Conservation (phyloP, 192 early-diverging fungal genomes). For the Chytriomyces sp. region DNA sequence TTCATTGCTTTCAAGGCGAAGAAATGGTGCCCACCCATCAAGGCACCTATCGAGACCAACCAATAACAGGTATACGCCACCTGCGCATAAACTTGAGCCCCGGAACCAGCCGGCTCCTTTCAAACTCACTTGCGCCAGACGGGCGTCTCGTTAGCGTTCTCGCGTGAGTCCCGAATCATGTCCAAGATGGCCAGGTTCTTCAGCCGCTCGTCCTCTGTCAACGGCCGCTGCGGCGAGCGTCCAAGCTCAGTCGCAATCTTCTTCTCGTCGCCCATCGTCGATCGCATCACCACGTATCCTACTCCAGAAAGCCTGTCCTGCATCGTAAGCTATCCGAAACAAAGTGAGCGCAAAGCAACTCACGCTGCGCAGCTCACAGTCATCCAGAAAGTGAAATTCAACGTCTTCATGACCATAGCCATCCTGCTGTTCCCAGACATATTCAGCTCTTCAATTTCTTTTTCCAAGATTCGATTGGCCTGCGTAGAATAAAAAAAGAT, state of each 20-base stretch:
- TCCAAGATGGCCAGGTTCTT: conserved; percentile 19
- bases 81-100: too few relatives aligned
- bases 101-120: too few relatives aligned
- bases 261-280: conserved; percentile 9
- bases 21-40: too few relatives aligned
- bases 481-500: too few relatives aligned
- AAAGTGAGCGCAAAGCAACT: not conserved
- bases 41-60: too few relatives aligned
- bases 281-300: conserved; percentile 22
- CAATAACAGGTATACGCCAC: too few relatives aligned
- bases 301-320: conserved; percentile 3
- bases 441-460: too few relatives aligned
- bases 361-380: not conserved
- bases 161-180: conserved; percentile 17
- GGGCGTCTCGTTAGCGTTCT: conserved; percentile 18
- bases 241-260: not conserved
- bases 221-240: not conserved
- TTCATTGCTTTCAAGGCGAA: too few relatives aligned
- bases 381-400: not conserved
- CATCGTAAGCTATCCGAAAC: not conserved
- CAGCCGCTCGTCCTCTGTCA: conserved; percentile 4
- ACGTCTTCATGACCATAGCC: not conserved
- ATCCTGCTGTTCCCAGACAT: too few relatives aligned
- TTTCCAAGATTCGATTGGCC: too few relatives aligned
- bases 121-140: conserved; percentile 17